Percentiles rank a stretch among this genome's conserved stretches.
These are phyloP conservation scores for Juncus effusus DNA, from an alignment of 176 grass and related monocot genomes.

Conservation along the genomic window DNA sequence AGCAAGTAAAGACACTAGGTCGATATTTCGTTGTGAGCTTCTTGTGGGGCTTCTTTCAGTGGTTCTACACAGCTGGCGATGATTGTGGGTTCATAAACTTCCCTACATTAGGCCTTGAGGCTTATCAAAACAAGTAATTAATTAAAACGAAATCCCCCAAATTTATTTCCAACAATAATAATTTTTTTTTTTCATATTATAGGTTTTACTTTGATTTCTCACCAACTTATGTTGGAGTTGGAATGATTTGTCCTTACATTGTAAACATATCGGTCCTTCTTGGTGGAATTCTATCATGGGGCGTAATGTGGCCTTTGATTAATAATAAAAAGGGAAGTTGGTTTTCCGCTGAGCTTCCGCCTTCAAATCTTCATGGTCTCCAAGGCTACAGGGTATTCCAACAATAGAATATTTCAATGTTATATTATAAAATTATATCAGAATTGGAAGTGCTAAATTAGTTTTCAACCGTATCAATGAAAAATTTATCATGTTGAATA, in stretches of 20 bases:
- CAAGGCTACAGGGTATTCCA: conserved; percentile 60
- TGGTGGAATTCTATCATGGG: conserved; percentile 77
- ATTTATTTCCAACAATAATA: not conserved
- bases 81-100: conserved; percentile 72
- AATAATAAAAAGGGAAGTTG: conserved; percentile 39
- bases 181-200: not conserved
- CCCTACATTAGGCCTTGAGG: conserved; percentile 76
- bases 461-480: too few species aligned
- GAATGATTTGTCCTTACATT: conserved; percentile 88
- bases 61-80: conserved; percentile 79
- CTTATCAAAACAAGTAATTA: conserved; percentile 45
- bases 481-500: too few species aligned
- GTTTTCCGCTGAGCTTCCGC: conserved; percentile 21
- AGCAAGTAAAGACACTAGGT: conserved; percentile 77
- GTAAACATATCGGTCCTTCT: conserved; percentile 74
- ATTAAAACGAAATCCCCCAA: not conserved
- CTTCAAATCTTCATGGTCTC: conserved; percentile 40
- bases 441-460: too few species aligned
- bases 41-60: conserved; percentile 85
- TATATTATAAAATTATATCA: not conserved
- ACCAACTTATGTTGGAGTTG: conserved; percentile 69
- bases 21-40: conserved; percentile 70
- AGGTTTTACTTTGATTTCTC: conserved; percentile 94
- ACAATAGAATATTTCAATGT: too few species aligned
- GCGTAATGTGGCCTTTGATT: conserved; percentile 88